phyloP scores from a whole-genome alignment of 257 asterid species.

The Linderniella brevidens region DNA sequence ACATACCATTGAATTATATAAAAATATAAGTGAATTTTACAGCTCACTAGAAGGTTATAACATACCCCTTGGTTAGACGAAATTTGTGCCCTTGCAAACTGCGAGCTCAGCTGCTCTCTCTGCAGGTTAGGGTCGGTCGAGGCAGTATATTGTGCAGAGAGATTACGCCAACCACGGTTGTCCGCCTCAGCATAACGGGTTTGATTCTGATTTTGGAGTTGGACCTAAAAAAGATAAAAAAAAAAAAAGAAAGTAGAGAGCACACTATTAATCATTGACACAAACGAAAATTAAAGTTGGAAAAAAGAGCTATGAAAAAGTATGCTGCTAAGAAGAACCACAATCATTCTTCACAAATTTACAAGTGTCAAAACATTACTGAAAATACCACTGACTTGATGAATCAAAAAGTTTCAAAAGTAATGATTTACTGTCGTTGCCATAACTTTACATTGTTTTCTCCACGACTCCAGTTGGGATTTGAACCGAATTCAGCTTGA shows the following conservation, averaged over 20 bases:
- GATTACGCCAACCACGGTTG: slow-evolving; percentile 49
- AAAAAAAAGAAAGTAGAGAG: background rate
- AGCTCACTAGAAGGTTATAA: background rate
- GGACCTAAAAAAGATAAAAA: background rate
- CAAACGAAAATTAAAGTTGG: background rate
- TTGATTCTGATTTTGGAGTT: slow-evolving; percentile 12
- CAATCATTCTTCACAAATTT: too few relatives aligned
- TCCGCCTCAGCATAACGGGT: slow-evolving; percentile 47
- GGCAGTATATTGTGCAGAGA: slow-evolving; percentile 15
- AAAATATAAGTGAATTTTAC: too few relatives aligned
- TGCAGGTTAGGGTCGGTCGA: slow-evolving; percentile 12
- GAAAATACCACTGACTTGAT: too few relatives aligned
- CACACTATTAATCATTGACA: too few relatives aligned
- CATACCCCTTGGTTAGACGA: slow-evolving; percentile 43
- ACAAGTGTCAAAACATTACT: too few relatives aligned
- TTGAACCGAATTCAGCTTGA: slow-evolving; percentile 70
- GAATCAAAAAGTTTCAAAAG: background rate
- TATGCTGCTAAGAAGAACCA: background rate
- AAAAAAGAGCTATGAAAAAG: background rate
- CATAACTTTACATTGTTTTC: slow-evolving; percentile 52
- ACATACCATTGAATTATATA: too few relatives aligned
- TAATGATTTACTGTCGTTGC: too few relatives aligned
- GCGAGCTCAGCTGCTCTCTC: slow-evolving; percentile 27
- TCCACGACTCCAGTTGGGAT: slow-evolving; percentile 52
- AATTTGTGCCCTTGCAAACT: slow-evolving; percentile 34